A percentile compares a stretch with the other conserved stretches of the same genome.
Evolutionary conservation across 2,329 filamentous ascomycete species (phyloP).

Genomic region (Calonectria ilicicola): DNA sequence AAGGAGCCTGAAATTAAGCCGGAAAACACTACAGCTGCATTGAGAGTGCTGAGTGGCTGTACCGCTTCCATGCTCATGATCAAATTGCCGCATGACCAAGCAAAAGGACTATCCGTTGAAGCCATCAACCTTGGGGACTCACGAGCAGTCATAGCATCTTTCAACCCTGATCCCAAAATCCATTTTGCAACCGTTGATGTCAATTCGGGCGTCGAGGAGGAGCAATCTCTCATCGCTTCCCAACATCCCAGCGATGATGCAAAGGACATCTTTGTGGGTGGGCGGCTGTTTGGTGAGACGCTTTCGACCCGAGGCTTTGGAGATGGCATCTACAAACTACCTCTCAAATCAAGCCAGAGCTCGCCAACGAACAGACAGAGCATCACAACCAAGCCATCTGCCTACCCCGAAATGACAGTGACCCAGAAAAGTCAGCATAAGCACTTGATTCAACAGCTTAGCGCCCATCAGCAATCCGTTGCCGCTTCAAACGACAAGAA

Average conservation of each 20-base stretch:
- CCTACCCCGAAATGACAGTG: not conserved
- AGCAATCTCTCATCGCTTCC: not conserved
- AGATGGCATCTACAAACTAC: slow-evolving; percentile 12
- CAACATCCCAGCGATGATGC: slow-evolving; percentile 11
- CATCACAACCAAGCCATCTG: not conserved
- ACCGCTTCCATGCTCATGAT: slow-evolving; percentile 15
- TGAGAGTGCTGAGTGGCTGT: slow-evolving; percentile 9
- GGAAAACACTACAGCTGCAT: not conserved
- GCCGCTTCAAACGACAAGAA: slow-evolving; percentile 6
- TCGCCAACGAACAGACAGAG: not conserved
- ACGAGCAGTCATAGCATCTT: slow-evolving; percentile 2
- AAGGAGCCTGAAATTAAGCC: not conserved
- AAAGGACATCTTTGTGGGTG: slow-evolving; percentile 10
- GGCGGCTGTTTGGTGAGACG: slow-evolving; percentile 12
- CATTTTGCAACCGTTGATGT: not conserved
- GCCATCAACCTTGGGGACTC: slow-evolving; percentile 14
- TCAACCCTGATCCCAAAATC: not conserved
- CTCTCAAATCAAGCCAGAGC: not conserved
- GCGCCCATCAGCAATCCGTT: not conserved
- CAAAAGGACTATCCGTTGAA: not conserved
- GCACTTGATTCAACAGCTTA: not conserved
- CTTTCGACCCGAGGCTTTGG: slow-evolving; percentile 10
- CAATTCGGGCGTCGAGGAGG: slow-evolving; percentile 1
- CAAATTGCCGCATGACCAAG: not conserved
- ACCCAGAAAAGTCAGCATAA: slow-evolving; percentile 1